Conservation (phyloP, 2,329 filamentous ascomycete species). For the Pseudogymnoascus sp. region DNA sequence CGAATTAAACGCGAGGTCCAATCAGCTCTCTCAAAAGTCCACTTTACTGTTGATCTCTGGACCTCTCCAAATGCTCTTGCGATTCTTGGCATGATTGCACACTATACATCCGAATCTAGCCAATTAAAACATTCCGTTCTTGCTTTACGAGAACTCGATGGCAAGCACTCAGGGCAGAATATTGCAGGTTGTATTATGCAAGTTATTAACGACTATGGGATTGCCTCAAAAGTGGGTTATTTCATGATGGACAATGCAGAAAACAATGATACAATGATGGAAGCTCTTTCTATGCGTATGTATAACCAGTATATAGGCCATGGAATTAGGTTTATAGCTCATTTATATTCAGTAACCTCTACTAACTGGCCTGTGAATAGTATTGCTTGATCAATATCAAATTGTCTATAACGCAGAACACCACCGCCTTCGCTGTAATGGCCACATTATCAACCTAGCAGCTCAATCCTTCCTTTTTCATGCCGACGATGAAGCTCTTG, state of each 20-base stretch:
- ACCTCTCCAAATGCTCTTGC: slow-evolving; percentile 14
- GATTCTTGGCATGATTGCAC: slow-evolving; percentile 13
- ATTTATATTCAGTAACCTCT: no score
- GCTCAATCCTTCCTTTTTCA: background rate
- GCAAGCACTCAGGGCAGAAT: no score
- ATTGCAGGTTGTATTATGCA: no score
- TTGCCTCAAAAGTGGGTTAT: no score
- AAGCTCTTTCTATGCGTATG: no score
- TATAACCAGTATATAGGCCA: no score
- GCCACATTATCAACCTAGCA: no score
- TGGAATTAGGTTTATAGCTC: no score
- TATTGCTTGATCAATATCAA: slow-evolving; percentile 1
- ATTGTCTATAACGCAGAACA: background rate
- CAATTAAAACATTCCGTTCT: background rate
- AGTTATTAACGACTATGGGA: background rate
- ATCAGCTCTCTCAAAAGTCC: background rate
- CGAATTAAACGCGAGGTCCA: background rate
- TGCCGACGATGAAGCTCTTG: background rate
- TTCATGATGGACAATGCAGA: no score
- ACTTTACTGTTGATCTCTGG: slow-evolving; percentile 14
- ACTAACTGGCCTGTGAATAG: background rate
- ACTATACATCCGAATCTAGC: slow-evolving; percentile 7
- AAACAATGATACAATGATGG: no score
- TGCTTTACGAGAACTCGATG: slow-evolving; percentile 7
- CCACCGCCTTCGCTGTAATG: background rate